A percentile compares a stretch with the other conserved stretches of the same genome.
Evolutionary conservation across 169 alveolate species (phyloP).

Genomic region (Eimeria maxima): DNA sequence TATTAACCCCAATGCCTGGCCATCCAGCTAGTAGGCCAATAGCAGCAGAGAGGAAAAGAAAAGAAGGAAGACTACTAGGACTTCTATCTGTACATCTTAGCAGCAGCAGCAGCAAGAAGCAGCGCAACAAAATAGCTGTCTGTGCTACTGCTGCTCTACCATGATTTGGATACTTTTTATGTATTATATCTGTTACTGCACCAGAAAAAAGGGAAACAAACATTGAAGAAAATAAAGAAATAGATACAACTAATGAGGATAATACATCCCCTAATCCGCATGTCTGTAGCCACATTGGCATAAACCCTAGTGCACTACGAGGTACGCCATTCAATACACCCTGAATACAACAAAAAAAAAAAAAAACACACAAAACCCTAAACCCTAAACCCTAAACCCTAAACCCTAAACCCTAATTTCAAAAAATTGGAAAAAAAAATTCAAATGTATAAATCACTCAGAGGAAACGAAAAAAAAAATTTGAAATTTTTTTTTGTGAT

Average conservation of each 20-base stretch:
- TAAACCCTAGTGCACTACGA: slow-evolving; percentile 91
- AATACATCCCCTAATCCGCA: slow-evolving; percentile 90
- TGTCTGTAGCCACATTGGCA: slow-evolving; percentile 92
- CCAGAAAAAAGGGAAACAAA: slow-evolving; percentile 94
- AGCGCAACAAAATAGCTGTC: slow-evolving; percentile 85
- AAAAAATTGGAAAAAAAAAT: too few relatives aligned
- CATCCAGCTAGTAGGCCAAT: slow-evolving; percentile 90
- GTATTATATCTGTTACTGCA: slow-evolving; percentile 88
- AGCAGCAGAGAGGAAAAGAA: slow-evolving; percentile 83
- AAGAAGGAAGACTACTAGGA: slow-evolving; percentile 78
- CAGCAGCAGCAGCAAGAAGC: slow-evolving; percentile 79
- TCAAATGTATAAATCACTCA: too few relatives aligned
- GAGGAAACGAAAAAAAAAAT: too few relatives aligned
- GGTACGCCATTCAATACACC: slow-evolving; percentile 92
- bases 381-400: slow-evolving; percentile 6
- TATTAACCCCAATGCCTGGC: slow-evolving; percentile 92
- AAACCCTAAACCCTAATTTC: slow-evolving; percentile 6
- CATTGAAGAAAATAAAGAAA: slow-evolving; percentile 85
- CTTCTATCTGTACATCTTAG: slow-evolving; percentile 7
- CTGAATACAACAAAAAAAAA: too few relatives aligned
- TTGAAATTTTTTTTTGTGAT: too few relatives aligned
- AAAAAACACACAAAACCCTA: too few relatives aligned
- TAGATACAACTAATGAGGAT: slow-evolving; percentile 90
- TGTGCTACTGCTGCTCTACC: slow-evolving; percentile 89
- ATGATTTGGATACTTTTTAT: slow-evolving; percentile 87